A percentile compares a stretch with the other conserved stretches of the same genome.
Evolutionary conservation across 192 early-diverging fungal genomes (phyloP).

Genomic region (Entomortierella lignicola): DNA sequence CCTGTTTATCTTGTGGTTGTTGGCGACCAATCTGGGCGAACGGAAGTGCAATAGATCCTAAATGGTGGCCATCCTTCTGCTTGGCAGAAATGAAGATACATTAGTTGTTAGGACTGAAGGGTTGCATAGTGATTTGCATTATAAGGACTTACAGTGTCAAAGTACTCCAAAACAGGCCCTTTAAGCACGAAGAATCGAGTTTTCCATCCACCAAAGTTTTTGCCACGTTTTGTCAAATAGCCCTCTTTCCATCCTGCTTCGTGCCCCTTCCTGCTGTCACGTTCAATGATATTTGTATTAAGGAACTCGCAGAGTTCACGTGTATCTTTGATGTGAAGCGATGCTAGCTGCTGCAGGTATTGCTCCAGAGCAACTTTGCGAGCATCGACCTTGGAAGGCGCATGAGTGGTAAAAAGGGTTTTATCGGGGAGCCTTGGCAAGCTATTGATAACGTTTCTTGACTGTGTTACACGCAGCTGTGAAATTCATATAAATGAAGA

Average conservation of each 20-base stretch:
- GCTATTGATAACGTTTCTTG: constrained; percentile 59
- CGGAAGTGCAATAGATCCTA: constrained; percentile 81
- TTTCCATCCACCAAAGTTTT: constrained; percentile 98
- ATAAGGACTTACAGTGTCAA: constrained; percentile 70
- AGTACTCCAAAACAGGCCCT: constrained; percentile 80
- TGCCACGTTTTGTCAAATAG: constrained; percentile 91
- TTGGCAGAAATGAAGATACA: constrained; percentile 4
- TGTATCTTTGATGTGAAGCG: constrained; percentile 68
- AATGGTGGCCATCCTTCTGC: constrained; percentile 76
- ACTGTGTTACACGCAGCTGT: constrained; percentile 56
- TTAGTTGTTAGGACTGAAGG: too few relatives aligned
- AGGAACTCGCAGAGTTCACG: constrained; percentile 80
- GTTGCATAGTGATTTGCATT: too few relatives aligned
- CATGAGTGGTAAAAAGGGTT: constrained; percentile 81
- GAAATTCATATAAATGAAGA: neutral
- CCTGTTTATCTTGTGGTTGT: constrained; percentile 54
- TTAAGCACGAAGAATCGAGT: constrained; percentile 85
- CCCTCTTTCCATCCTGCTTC: constrained; percentile 82
- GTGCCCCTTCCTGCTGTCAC: constrained; percentile 42
- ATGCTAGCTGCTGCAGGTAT: constrained; percentile 81
- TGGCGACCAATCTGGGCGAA: constrained; percentile 79
- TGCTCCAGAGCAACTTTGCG: constrained; percentile 86
- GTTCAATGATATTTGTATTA: constrained; percentile 73
- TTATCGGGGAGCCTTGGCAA: constrained; percentile 88
- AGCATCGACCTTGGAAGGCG: constrained; percentile 88